Conservation (phyloP, 345 rosid species). For the Hevea brasiliensis region DNA sequence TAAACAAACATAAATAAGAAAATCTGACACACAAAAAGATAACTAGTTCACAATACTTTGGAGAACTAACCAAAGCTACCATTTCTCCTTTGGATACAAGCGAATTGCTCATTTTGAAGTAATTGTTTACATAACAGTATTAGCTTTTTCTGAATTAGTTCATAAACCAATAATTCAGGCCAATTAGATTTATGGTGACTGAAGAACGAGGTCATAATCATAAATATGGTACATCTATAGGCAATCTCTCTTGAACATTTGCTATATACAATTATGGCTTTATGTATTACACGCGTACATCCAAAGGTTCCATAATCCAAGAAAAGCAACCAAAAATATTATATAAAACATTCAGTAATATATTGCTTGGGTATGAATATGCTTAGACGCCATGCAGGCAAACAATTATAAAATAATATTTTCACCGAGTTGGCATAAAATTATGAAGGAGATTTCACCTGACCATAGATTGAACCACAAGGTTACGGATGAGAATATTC, state of each 20-base stretch:
- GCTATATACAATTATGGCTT: not conserved
- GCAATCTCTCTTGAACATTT: not conserved
- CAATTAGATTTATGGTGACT: not conserved
- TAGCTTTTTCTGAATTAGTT: too few species aligned
- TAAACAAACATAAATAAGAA: too few species aligned
- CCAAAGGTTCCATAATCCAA: not conserved
- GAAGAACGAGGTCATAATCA: not conserved
- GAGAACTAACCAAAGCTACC: too few species aligned
- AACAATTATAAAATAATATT: not conserved
- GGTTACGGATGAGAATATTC: constrained; percentile 82
- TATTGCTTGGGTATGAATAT: not conserved
- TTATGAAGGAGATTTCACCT: constrained; percentile 50
- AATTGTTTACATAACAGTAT: too few species aligned
- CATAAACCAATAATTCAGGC: not conserved
- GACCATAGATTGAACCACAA: constrained; percentile 86
- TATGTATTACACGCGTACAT: not conserved
- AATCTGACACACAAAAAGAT: not conserved
- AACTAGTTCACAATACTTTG: too few species aligned
- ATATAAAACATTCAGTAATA: not conserved
- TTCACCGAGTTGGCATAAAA: not conserved
- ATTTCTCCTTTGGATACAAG: too few species aligned
- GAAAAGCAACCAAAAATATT: not conserved
- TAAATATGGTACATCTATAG: not conserved
- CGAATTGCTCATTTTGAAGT: too few species aligned
- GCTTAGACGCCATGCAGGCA: not conserved